Evolutionary conservation across 2,329 filamentous ascomycete species (phyloP).

Genomic region (Hymenoscyphus fructigenus): DNA sequence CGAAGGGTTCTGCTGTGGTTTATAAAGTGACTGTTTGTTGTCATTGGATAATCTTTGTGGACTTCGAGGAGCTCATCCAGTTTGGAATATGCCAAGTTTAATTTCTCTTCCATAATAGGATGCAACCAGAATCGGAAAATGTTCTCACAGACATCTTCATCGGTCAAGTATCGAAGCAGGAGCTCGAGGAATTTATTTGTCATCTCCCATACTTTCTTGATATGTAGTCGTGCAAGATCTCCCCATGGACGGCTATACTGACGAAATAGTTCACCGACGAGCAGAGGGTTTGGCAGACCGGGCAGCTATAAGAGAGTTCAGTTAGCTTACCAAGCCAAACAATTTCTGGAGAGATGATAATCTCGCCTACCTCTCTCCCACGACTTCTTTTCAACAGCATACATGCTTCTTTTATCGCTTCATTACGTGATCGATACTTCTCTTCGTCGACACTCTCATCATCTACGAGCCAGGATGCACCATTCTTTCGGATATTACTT

Average conservation of each 20-base stretch:
- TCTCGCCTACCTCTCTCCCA: constrained; percentile 1
- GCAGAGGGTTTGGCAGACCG: constrained; percentile 58
- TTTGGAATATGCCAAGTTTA: constrained; percentile 41
- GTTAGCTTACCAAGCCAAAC: constrained; percentile 41
- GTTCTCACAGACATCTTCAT: constrained; percentile 40
- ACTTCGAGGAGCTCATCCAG: constrained; percentile 46
- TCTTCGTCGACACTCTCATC: constrained; percentile 36
- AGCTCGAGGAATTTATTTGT: constrained; percentile 39
- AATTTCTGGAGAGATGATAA: too few relatives aligned
- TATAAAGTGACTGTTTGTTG: constrained; percentile 24
- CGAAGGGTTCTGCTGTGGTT: constrained; percentile 17
- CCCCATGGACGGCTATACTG: constrained; percentile 59
- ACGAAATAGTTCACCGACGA: constrained; percentile 59
- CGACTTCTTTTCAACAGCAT: constrained; percentile 3
- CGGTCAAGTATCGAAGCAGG: constrained; percentile 40
- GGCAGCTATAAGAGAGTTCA: constrained; percentile 51
- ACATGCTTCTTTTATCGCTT: background rate
- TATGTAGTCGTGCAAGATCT: constrained; percentile 38
- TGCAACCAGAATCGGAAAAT: constrained; percentile 42
- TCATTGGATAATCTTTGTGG: constrained; percentile 50
- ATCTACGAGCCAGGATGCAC: constrained; percentile 35
- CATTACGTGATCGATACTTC: constrained; percentile 21
- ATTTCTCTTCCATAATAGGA: constrained; percentile 41
- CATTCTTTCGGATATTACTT: constrained; percentile 12
- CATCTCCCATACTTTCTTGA: constrained; percentile 37